These are phyloP conservation scores for Ogataea ramenticola DNA, from an alignment of 805 yeast species.

Conservation along the genomic window DNA sequence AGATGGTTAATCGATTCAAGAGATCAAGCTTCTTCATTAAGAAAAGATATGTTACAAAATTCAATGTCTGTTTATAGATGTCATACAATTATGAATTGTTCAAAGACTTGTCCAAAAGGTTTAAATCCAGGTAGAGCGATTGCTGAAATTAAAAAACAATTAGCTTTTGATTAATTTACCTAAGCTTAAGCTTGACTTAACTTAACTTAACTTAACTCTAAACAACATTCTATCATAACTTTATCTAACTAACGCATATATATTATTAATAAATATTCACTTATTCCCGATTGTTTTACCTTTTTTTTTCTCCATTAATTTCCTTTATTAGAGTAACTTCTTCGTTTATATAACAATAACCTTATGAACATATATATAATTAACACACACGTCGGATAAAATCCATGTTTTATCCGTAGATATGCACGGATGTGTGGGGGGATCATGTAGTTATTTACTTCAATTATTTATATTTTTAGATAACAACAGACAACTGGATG, in stretches of 20 bases:
- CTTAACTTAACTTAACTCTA: no score
- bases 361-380: slow-evolving; percentile 2
- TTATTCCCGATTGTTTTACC: slow-evolving; percentile 1
- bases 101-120: slow-evolving; percentile 97
- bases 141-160: slow-evolving; percentile 91
- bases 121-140: slow-evolving; percentile 96
- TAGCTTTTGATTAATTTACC: slow-evolving; percentile 59
- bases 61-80: slow-evolving; percentile 97
- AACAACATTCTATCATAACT: no score
- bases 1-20: slow-evolving; percentile 98
- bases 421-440: neutral
- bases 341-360: no score
- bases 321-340: no score
- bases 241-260: neutral
- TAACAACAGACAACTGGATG: no score
- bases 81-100: slow-evolving; percentile 98
- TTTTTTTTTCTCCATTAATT: no score
- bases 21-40: slow-evolving; percentile 76
- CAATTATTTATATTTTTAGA: no score
- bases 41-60: slow-evolving; percentile 90
- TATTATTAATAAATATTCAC: neutral
- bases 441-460: neutral
- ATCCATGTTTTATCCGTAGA: neutral
- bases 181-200: no score
- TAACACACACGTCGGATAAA: neutral